phyloP scores from a whole-genome alignment of 768 basidiomycete genomes.

The Clavulina sp. region DNA sequence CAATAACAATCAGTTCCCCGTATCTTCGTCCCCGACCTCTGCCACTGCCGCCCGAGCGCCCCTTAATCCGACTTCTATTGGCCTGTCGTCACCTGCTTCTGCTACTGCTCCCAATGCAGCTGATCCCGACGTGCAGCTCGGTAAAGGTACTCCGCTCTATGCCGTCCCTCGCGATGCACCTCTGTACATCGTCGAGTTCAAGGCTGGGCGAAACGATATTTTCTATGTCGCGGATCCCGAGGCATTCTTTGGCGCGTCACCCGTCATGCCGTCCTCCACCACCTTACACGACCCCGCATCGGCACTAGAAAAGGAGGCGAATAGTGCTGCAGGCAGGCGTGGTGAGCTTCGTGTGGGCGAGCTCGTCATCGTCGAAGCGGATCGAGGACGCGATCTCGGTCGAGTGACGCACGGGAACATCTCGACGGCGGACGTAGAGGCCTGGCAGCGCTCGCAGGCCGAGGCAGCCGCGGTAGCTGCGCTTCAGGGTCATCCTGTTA shows the following conservation, averaged over 20 bases:
- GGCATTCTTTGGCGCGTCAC: too few species aligned
- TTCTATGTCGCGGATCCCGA: conserved; percentile 71
- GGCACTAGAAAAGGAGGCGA: too few species aligned
- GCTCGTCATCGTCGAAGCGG: conserved; percentile 91
- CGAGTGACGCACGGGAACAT: conserved; percentile 84
- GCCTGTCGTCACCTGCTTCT: too few species aligned
- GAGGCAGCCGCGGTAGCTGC: conserved; percentile 30
- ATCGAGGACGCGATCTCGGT: conserved; percentile 84
- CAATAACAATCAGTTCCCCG: too few species aligned
- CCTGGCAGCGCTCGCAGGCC: conserved; percentile 68
- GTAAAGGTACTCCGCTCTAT: conserved; percentile 77
- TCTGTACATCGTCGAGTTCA: conserved; percentile 96
- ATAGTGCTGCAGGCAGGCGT: too few species aligned
- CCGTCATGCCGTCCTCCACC: too few species aligned
- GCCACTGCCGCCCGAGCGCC: too few species aligned
- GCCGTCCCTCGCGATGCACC: conserved; percentile 69
- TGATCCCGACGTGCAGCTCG: conserved; percentile 43
- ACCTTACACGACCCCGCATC: background rate
- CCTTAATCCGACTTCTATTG: too few species aligned
- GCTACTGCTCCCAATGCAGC: conserved; percentile 3
- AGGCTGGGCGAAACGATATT: conserved; percentile 86
- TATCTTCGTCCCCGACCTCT: too few species aligned
- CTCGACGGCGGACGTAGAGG: conserved; percentile 77
- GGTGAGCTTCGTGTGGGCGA: conserved; percentile 65
- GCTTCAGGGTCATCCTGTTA: conserved; percentile 26